Evolutionary conservation across 805 yeast species (phyloP).

Genomic region (Zygosaccharomyces bisporus): DNA sequence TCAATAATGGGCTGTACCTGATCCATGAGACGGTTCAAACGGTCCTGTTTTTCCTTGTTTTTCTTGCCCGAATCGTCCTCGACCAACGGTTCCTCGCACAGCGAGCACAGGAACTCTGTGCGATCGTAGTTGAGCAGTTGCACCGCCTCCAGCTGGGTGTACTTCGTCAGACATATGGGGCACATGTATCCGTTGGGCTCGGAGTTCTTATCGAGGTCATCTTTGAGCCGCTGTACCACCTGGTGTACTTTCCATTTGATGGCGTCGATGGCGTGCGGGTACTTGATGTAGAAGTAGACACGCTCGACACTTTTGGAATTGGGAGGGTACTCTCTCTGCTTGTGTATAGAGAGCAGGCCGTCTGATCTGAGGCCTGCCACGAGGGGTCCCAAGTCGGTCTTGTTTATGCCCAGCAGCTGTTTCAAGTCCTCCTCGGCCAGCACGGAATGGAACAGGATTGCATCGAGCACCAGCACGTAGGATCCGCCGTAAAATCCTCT

Average conservation of each 20-base stretch:
- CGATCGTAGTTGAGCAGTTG: constrained; percentile 75
- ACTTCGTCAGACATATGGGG: constrained; percentile 77
- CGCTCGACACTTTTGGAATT: constrained; percentile 65
- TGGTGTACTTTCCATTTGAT: constrained; percentile 95
- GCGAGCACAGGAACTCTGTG: constrained; percentile 76
- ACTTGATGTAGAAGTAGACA: constrained; percentile 82
- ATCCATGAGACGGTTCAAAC: constrained; percentile 77
- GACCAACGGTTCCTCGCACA: constrained; percentile 69
- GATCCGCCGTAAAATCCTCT: constrained; percentile 85
- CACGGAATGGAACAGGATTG: constrained; percentile 81
- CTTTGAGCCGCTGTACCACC: constrained; percentile 71
- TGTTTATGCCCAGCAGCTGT: constrained; percentile 72
- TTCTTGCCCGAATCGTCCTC: constrained; percentile 89
- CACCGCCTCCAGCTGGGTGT: constrained; percentile 83
- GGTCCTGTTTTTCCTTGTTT: constrained; percentile 75
- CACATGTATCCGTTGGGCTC: constrained; percentile 95
- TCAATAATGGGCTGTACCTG: constrained; percentile 86
- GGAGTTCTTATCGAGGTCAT: constrained; percentile 76
- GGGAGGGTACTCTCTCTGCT: constrained; percentile 64
- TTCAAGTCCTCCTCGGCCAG: constrained; percentile 89
- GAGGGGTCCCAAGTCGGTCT: constrained; percentile 79
- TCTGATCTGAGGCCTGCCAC: constrained; percentile 84
- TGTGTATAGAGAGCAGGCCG: constrained; percentile 64
- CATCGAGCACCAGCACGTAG: constrained; percentile 82
- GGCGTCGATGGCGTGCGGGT: constrained; percentile 91